Base-by-base conservation (phyloP, 1,284 basidiomycete genomes). In the Moesziomyces sp. region DNA sequence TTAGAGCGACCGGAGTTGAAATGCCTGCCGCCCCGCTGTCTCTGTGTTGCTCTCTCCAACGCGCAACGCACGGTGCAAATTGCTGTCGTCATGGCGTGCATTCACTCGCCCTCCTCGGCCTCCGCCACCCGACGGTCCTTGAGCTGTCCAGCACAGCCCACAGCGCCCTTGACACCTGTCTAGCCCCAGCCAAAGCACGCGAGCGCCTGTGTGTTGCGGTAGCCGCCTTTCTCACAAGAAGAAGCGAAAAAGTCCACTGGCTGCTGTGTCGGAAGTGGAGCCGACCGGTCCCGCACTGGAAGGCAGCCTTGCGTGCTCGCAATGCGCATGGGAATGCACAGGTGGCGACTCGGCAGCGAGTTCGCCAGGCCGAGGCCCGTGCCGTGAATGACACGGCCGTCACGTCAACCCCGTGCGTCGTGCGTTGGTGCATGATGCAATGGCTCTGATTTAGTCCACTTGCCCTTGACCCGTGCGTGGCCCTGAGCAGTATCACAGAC, bases 31-130 rank as follows among this genome's bases (percentile, higher is more conserved):
- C 6, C 7, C 35, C 16, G 18, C 48, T 57, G 47, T 58, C 40
- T 50, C 48, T 51, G 56, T 58, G 56, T 58, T 58, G 48, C 43
- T 50, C 57, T 58, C 19, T 49, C 46, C 44, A 18, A 21, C 24
- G 7, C 19, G 21, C 24, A 35, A 16, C 47, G 19, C 47, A 26
- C 28, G 8, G 14, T 34, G 52, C 21, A 30, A 3, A 13, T 18
- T 11, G 14, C 18, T 40, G 38, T 40, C 38, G 38, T 40, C 38
- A 40, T 40, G 38, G 38, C 30, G 30, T 34, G 30, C 16, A 40
- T 40, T 6, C 18, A 40, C 14, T 40, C 38, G 6, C 18, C 6
- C 38, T 40, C 18, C 38, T 40, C 38, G 38, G 38, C 38, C 18
- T 18, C 18, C 14, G 38, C 38, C 16, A 18, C 38, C 38, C 38